Conservation (phyloP, 257 asterid species). For the Plantago elongata region DNA sequence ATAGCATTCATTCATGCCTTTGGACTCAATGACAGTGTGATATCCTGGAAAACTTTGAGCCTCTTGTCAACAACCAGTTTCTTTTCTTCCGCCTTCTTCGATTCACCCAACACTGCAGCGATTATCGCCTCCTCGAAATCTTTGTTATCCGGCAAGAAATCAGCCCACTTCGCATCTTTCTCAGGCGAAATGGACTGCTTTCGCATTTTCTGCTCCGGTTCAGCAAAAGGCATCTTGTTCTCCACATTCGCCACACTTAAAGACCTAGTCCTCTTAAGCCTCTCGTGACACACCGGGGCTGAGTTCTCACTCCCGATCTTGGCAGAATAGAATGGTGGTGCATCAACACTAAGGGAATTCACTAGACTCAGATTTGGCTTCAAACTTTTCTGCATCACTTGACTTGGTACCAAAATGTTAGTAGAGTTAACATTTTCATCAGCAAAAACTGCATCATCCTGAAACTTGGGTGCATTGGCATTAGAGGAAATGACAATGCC, state of each 20-base stretch:
- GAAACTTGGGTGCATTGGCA: background rate
- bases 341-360: conserved; percentile 60
- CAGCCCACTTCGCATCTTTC: conserved; percentile 41
- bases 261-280: conserved; percentile 73
- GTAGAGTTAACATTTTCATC: conserved; percentile 61
- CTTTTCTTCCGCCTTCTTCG: conserved; percentile 19
- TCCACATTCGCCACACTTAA: conserved; percentile 31
- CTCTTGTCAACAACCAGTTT: conserved; percentile 61
- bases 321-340: conserved; percentile 63
- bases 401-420: conserved; percentile 21
- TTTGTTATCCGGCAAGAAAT: conserved; percentile 61
- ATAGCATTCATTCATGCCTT: conserved; percentile 21
- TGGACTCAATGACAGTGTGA: conserved; percentile 65
- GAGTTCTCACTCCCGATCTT: conserved; percentile 24
- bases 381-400: conserved; percentile 22
- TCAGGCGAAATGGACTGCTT: conserved; percentile 41
- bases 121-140: conserved; percentile 84
- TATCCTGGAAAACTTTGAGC: conserved; percentile 83
- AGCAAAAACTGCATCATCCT: conserved; percentile 34
- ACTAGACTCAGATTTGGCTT: conserved; percentile 18
- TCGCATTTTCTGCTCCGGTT: conserved; percentile 36
- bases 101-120: conserved; percentile 58
- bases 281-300: conserved; percentile 23
- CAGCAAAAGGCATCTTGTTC: conserved; percentile 17
- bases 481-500: background rate